Evolutionary conservation across 495 filamentous ascomycete genomes (phyloP), one percentile per base, ranked within the genome.

Genomic region (Penicillium chermesinum): DNA sequence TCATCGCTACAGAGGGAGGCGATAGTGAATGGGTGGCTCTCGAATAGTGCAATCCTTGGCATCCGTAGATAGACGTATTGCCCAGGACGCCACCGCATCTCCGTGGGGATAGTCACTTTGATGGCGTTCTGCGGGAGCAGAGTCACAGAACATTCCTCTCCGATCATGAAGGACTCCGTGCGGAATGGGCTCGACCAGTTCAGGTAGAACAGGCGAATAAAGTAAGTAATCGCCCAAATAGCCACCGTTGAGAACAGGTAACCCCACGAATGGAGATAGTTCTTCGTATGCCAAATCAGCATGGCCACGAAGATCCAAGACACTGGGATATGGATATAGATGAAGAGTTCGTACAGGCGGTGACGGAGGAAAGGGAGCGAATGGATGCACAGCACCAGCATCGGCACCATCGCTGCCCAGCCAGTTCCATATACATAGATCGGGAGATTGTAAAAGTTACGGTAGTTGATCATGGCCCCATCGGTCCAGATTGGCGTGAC

Each of bases 1-100:
- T 96, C 89, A 36, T 81, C 75, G 67, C 87, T 80, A 76, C 94
- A 85, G 14, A 95, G 79, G 0, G 90, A 95, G 7, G 93, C 85
- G 43, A 97, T 90, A 3, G 91, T 97, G 65, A 97, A 97, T 3
- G 91, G 91, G 50, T 97, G 91, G 55, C 91, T 96, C 57, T 96
- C 86, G 54, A 95, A 81, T 20, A 93, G 61, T 0, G 88, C 88
- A 52, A 97, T 88, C 2, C 88, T 86, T 0, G 91, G 91, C 82
- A 97, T 91, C 38, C 93, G 80, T 8, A 97, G 74, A 58, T 96
- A 97, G 18, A 97, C 87, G 52, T 91, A 96, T 64, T 97, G 91
- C 14, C 91, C 93, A 4, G 91, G 90, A 55, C 81, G 82, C 91
- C 91, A 97, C 52, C 79, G 84, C 79, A 96, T 86, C 61, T 90